Evolutionary conservation across 2,329 filamentous ascomycete genomes (phyloP), one percentile per base, ranked within the genome.

Genomic region (Drechslera avenae): DNA sequence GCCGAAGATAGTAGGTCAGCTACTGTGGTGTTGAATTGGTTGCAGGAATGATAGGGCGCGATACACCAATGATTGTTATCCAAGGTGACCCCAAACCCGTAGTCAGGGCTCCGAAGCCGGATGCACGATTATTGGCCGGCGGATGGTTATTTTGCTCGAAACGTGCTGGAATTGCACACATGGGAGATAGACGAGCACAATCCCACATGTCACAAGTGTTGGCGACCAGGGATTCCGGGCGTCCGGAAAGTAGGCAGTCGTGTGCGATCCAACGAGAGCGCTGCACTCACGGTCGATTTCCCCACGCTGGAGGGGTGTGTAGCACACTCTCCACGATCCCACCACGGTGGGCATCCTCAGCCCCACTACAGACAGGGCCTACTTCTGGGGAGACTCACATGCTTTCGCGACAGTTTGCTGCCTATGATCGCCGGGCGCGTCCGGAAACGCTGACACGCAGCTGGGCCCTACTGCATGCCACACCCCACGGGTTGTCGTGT

Each of bases 41-140:
- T 37, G 51, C 44, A 45, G 53, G 46, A 46, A 51, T 46, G 59
- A 62, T 61, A 63, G 59, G 54, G 50, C 45, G 33, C 18, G 41
- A 52, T 39, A 46, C 40, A 48, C 52, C 47, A 56, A 54, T 56
- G 41, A 46, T 47, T 47, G 28, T 12, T 41, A 44, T 21, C 37
- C 41, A 35, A 50, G 50, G 49, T 62, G 59, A 65, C 62, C 60
- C 51, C 54, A 61, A 56, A 53, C 51, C 42, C 56, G 50, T 54
- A 54, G 59, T 63, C 57, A 66, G 53, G 53, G 57, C 61, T 64
- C 66, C 66, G 64, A 67, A 54, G 57, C 60, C 64, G 66, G 66
- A 52, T 41, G 60, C 42, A 37, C 42, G 46, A 50, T 48, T 36
- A 62, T 64, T 64, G 61, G 60, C 50, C 48, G 43, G 58, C 46